Evolutionary conservation across 75 land plant genomes (phyloP).

Genomic region (Picea sitchensis): DNA sequence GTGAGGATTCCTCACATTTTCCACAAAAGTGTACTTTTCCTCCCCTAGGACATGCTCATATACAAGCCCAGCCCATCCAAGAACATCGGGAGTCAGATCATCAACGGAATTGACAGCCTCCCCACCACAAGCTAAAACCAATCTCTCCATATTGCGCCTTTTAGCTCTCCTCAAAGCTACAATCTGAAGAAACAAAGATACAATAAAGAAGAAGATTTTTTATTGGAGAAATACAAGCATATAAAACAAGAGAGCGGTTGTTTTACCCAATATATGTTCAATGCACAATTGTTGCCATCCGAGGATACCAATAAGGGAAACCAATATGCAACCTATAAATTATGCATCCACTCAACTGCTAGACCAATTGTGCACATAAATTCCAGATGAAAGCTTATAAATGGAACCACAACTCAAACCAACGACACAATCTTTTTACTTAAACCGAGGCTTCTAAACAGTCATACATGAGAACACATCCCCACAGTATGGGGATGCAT

Average conservation of each 20-base stretch:
- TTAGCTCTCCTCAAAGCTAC: slow-evolving; percentile 94
- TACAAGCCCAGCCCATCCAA: slow-evolving; percentile 98
- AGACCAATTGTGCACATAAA: too few relatives aligned
- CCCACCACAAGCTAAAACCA: slow-evolving; percentile 98
- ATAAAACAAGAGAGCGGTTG: not conserved
- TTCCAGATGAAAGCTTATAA: not conserved
- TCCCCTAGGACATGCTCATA: slow-evolving; percentile 98
- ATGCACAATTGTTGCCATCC: too few relatives aligned
- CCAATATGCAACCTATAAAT: too few relatives aligned
- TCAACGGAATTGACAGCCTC: slow-evolving; percentile 96
- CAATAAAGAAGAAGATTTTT: too few relatives aligned
- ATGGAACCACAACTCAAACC: not conserved
- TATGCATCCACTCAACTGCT: too few relatives aligned
- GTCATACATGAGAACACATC: too few relatives aligned
- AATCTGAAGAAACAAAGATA: slow-evolving; percentile 47
- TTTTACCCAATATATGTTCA: too few relatives aligned
- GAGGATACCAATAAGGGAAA: too few relatives aligned
- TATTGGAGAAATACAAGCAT: too few relatives aligned
- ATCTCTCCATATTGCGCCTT: slow-evolving; percentile 95
- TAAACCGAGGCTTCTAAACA: too few relatives aligned
- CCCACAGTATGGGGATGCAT: too few relatives aligned
- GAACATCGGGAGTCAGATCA: slow-evolving; percentile 75
- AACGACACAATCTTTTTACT: too few relatives aligned
- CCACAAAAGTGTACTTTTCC: slow-evolving; percentile 97
- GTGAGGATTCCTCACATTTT: slow-evolving; percentile 91